phyloP scores from a whole-genome alignment of 2,329 filamentous ascomycete species.

The Exophiala spinifera region DNA sequence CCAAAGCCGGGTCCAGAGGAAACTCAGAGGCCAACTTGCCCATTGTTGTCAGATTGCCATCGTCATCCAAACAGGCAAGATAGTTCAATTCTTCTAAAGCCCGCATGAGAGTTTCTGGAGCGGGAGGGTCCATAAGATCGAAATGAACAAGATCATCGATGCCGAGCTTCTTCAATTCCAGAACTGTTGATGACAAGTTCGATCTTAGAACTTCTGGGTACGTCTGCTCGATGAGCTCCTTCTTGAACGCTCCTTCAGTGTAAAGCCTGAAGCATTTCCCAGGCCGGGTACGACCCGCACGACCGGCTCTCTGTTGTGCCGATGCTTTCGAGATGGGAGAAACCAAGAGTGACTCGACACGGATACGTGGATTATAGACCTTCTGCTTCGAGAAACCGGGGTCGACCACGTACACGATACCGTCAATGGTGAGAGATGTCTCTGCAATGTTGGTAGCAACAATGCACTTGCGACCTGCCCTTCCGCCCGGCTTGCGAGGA shows the following conservation, averaged over 20 bases:
- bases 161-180: conserved; percentile 96
- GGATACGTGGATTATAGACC: conserved; percentile 94
- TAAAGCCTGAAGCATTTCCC: conserved; percentile 98
- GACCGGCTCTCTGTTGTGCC: conserved; percentile 94
- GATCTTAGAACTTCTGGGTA: conserved; percentile 94
- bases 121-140: conserved; percentile 96
- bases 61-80: conserved; percentile 91
- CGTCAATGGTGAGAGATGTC: conserved; percentile 95
- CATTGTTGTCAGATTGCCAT: conserved; percentile 84
- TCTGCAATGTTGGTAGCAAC: conserved; percentile 97
- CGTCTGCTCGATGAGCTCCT: conserved; percentile 95
- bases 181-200: conserved; percentile 88
- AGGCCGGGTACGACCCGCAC: conserved; percentile 96
- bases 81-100: conserved; percentile 97
- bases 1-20: conserved; percentile 86
- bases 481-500: conserved; percentile 69
- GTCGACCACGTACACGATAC: conserved; percentile 99
- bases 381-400: conserved; percentile 99
- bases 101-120: conserved; percentile 97
- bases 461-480: conserved; percentile 89
- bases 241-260: conserved; percentile 93
- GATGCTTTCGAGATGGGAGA: conserved; percentile 98
- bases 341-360: conserved; percentile 94
- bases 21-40: conserved; percentile 90
- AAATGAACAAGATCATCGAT: conserved; percentile 96